A percentile compares a stretch with the other conserved stretches of the same genome.
Evolutionary conservation across 2,329 filamentous ascomycete species (phyloP).

Genomic region (Thelonectria rubi): DNA sequence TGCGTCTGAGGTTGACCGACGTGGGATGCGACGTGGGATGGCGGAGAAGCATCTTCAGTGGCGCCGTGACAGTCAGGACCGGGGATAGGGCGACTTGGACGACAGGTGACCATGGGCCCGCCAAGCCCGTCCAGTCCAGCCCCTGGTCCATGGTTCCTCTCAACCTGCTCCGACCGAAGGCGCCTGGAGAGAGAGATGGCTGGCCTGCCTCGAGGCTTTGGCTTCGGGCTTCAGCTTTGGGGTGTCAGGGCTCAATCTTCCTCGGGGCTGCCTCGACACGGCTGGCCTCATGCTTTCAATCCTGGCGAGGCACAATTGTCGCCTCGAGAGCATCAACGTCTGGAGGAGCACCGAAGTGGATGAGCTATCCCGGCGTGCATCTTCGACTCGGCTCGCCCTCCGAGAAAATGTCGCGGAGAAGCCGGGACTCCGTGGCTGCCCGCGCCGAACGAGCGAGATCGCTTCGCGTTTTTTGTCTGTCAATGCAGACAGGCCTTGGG

Average conservation of each 20-base stretch:
- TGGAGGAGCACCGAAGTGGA: conserved; percentile 1
- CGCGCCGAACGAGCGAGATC: conserved; percentile 6
- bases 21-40: conserved; percentile 29
- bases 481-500: conserved; percentile 14
- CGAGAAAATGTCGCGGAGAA: conserved; percentile 19
- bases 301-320: background rate
- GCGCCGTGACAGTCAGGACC: conserved; percentile 19
- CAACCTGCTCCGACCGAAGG: background rate
- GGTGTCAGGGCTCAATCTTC: no score
- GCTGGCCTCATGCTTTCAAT: conserved; percentile 7
- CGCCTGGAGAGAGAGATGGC: background rate
- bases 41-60: conserved; percentile 15
- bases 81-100: conserved; percentile 28
- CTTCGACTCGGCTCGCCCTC: conserved; percentile 14
- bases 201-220: background rate
- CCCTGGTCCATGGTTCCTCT: conserved; percentile 2
- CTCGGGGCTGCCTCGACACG: background rate
- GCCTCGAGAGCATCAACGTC: background rate
- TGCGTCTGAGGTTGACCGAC: conserved; percentile 18
- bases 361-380: conserved; percentile 20
- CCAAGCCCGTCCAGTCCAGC: conserved; percentile 32
- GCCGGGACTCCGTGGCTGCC: conserved; percentile 17
- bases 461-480: background rate
- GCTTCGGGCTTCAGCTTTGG: no score
- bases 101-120: conserved; percentile 34